Percentiles rank a stretch among this genome's conserved stretches.
Evolutionary conservation across 805 yeast species (phyloP).

Genomic region (Brettanomyces sp.): DNA sequence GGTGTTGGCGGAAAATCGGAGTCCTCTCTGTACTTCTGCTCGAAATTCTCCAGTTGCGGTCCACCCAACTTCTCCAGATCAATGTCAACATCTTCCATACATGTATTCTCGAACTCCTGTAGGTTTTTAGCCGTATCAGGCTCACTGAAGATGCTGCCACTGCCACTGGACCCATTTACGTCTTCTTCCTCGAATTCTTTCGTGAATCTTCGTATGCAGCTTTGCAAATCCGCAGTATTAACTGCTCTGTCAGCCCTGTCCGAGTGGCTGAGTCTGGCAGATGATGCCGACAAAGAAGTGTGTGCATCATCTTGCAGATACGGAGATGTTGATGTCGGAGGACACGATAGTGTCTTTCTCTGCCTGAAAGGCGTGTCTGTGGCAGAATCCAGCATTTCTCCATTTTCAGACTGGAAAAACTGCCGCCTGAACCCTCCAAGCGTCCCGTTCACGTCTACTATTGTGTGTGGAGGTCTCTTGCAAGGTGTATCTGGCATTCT

Average conservation of each 20-base stretch:
- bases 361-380: too few relatives aligned
- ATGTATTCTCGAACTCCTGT: too few relatives aligned
- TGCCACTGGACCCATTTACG: slow-evolving; percentile 15
- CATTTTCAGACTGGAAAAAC: too few relatives aligned
- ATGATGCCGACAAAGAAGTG: too few relatives aligned
- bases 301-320: too few relatives aligned
- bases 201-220: slow-evolving; percentile 29
- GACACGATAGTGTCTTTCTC: too few relatives aligned
- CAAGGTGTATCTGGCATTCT: slow-evolving; percentile 59
- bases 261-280: too few relatives aligned
- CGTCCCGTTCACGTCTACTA: slow-evolving; percentile 21
- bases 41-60: slow-evolving; percentile 15
- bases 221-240: slow-evolving; percentile 31
- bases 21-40: slow-evolving; percentile 36
- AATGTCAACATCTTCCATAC: slow-evolving; percentile 15
- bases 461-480: slow-evolving; percentile 31
- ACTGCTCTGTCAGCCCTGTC: slow-evolving; percentile 14
- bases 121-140: slow-evolving; percentile 7
- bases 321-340: too few relatives aligned
- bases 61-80: slow-evolving; percentile 10
- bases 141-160: slow-evolving; percentile 21
- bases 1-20: background rate
- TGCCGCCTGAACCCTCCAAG: slow-evolving; percentile 6
- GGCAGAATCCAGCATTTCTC: too few relatives aligned
- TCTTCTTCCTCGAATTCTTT: slow-evolving; percentile 33